A percentile compares a stretch with the other conserved stretches of the same genome.
phyloP scores from a whole-genome alignment of 2,329 filamentous ascomycete species.

The Graphiopsis chlorocephala region DNA sequence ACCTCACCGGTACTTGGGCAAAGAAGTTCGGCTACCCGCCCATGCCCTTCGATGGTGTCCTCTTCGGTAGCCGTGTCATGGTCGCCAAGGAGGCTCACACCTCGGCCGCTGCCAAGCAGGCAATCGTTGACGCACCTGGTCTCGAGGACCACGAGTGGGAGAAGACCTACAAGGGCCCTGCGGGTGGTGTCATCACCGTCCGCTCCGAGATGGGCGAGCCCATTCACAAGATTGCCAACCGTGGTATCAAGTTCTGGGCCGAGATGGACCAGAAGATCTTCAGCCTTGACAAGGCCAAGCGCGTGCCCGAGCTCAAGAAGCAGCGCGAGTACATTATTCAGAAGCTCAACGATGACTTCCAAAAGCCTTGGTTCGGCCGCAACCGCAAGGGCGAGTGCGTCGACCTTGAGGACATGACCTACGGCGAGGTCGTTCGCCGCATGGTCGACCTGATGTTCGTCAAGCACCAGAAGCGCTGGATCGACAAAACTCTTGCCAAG shows the following conservation, averaged over 20 bases:
- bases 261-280: slow-evolving; percentile 99
- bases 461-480: slow-evolving; percentile 87
- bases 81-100: slow-evolving; percentile 89
- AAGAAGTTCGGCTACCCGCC: slow-evolving; percentile 79
- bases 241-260: slow-evolving; percentile 93
- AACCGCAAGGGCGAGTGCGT: slow-evolving; percentile 77
- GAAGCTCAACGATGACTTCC: slow-evolving; percentile 93
- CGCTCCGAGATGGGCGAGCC: slow-evolving; percentile 99
- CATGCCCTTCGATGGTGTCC: slow-evolving; percentile 90
- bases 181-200: slow-evolving; percentile 93
- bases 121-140: slow-evolving; percentile 81
- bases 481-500: slow-evolving; percentile 76
- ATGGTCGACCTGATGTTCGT: slow-evolving; percentile 90
- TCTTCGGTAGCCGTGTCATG: slow-evolving; percentile 94
- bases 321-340: slow-evolving; percentile 88
- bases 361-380: slow-evolving; percentile 93
- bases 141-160: slow-evolving; percentile 84
- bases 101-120: slow-evolving; percentile 81
- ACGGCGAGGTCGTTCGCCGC: slow-evolving; percentile 79
- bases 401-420: slow-evolving; percentile 94
- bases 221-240: slow-evolving; percentile 96
- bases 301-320: slow-evolving; percentile 82
- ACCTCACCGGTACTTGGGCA: slow-evolving; percentile 88
- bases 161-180: slow-evolving; percentile 85
- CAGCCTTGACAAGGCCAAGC: slow-evolving; percentile 90